Evolutionary conservation across 23 red algal genomes (phyloP).

Genomic region (Pyropia yezoensis): DNA sequence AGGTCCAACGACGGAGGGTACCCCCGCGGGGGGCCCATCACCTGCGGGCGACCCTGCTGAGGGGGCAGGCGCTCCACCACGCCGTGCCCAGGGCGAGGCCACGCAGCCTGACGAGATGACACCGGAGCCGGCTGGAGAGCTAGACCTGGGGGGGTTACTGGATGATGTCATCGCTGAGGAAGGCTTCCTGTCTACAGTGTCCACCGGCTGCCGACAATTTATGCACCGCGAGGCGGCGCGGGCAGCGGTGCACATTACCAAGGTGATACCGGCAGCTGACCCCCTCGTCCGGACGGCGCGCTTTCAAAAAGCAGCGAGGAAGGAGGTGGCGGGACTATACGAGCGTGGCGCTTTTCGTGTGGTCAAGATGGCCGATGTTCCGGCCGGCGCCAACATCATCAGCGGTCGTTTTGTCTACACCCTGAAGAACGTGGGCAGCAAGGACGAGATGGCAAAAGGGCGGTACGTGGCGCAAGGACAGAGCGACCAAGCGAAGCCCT

Average conservation of each 20-base stretch:
- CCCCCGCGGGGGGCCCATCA: no score
- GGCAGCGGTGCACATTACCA: not conserved
- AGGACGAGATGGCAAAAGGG: slow-evolving; percentile 1
- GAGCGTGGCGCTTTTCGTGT: not conserved
- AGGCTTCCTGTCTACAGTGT: no score
- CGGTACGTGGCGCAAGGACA: slow-evolving; percentile 13
- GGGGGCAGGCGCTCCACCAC: no score
- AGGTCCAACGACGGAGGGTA: no score
- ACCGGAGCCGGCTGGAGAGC: no score
- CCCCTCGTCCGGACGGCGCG: not conserved
- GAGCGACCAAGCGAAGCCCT: slow-evolving; percentile 13
- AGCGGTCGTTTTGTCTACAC: not conserved
- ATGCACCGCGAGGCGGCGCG: not conserved
- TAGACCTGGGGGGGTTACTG: no score
- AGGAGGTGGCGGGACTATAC: not conserved
- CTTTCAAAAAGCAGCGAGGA: not conserved
- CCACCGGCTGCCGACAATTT: not conserved
- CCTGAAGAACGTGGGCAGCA: not conserved
- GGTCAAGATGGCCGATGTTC: not conserved
- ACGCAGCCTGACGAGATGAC: no score
- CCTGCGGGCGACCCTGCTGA: no score
- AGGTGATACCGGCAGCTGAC: not conserved
- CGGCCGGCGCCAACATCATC: not conserved
- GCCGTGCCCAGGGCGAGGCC: no score
- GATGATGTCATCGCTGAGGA: no score